phyloP scores from a whole-genome alignment of 345 rosid species.

The Dipteronia sinensis region DNA sequence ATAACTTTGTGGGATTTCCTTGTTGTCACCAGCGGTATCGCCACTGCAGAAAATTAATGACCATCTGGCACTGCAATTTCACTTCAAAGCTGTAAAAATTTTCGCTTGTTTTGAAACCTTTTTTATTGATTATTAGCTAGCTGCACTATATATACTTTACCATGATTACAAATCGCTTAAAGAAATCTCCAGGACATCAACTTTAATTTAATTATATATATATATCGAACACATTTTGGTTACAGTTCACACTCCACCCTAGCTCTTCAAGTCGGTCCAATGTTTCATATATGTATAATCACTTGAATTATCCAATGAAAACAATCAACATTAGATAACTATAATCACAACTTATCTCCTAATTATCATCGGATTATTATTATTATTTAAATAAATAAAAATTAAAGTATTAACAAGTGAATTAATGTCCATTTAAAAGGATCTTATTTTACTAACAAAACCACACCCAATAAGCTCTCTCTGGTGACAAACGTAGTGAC shows the following conservation, averaged over 20 bases:
- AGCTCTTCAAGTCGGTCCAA: conserved; percentile 26
- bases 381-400: no score
- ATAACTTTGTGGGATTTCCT: no score
- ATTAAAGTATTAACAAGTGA: no score
- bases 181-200: neutral
- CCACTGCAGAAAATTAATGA: no score
- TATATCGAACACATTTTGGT: conserved; percentile 33
- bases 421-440: neutral
- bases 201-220: neutral
- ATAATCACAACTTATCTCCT: neutral
- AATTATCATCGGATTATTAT: no score
- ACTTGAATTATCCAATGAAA: neutral
- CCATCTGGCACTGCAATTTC: neutral
- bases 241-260: conserved; percentile 29
- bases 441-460: conserved; percentile 4
- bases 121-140: neutral
- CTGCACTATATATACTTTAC: neutral
- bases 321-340: neutral
- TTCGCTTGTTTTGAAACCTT: neutral
- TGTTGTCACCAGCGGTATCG: no score
- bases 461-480: conserved; percentile 14
- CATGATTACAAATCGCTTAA: conserved; percentile 17
- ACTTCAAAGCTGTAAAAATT: neutral
- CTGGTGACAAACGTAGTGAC: conserved; percentile 20
- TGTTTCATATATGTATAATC: conserved; percentile 8